phyloP scores from a whole-genome alignment of 768 basidiomycete genomes.

The Lentinus tigrinus region DNA sequence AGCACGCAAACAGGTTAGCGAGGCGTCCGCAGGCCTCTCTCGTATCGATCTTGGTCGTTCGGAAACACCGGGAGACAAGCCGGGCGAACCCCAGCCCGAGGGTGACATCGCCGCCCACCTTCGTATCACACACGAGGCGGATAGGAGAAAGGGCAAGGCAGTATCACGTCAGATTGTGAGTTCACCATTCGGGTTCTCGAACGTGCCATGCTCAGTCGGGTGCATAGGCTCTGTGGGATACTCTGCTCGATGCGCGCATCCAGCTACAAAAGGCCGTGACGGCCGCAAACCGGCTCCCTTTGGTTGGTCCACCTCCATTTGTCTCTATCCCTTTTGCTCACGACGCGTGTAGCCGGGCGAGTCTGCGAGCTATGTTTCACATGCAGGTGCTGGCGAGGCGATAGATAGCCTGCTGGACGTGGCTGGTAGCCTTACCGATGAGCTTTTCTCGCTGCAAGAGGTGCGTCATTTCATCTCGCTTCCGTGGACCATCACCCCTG shows the following conservation, averaged over 20 bases:
- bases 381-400: constrained; percentile 42
- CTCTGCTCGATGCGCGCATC: constrained; percentile 87
- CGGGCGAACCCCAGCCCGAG: constrained; percentile 20
- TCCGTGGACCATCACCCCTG: constrained; percentile 9
- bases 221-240: constrained; percentile 78
- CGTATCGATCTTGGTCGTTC: constrained; percentile 1
- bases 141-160: constrained; percentile 79
- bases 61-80: background rate
- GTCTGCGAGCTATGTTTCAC: constrained; percentile 26
- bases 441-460: constrained; percentile 68
- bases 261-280: constrained; percentile 79
- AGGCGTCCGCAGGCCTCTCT: constrained; percentile 5
- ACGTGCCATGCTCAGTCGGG: background rate
- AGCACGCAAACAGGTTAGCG: background rate
- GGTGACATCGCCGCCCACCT: constrained; percentile 54
- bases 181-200: background rate
- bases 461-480: constrained; percentile 35
- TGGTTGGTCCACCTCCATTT: constrained; percentile 39
- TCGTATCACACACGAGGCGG: constrained; percentile 61
- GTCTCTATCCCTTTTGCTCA: constrained; percentile 23
- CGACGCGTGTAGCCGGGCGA: constrained; percentile 35
- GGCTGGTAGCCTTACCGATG: constrained; percentile 58
- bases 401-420: constrained; percentile 58
- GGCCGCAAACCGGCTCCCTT: constrained; percentile 64
- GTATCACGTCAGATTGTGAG: constrained; percentile 78